Evolutionary conservation across 768 basidiomycete species (phyloP), one percentile per base, ranked within the genome.

Genomic region (Suillus discolor): DNA sequence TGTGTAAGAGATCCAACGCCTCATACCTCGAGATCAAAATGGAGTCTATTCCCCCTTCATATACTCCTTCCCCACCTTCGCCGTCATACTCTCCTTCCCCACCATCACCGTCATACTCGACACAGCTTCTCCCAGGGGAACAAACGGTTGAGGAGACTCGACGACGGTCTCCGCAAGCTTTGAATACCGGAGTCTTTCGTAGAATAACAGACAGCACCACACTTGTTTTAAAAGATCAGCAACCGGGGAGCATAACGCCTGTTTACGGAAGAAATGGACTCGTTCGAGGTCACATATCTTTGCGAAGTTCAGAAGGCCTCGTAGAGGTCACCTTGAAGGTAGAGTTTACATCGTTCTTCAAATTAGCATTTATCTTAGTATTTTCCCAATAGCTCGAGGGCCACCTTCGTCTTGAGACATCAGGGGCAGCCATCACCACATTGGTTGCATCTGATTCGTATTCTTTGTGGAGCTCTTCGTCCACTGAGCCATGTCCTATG

Each of bases 71-170:
- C 25, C 39, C 76, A 0, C 83, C 85, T 13, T 80, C 83, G 1
- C 89, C 89, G 0, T 68, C 71, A 0, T 91, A 91, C 71, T 86
- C 89, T 42, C 39, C 59, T 12, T 60, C 59, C 11, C 39, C 76
- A 0, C 83, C 85, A 16, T 80, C 83, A 1, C 89, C 89, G 0
- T 67, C 71, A 0, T 91, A 91, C 72, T 86, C 89, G 55, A 80
- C 69, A 39, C 78, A 81, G 54, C 87, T 82, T 61, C 73, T 79
- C 2, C 77, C 74, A 11, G 85, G 82, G 54, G 89, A 91, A 68
- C 78, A 77, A 64, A 78, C 79, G 3, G 78, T 90, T 2, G 82
- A 84, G 44, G 80, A 79, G 55, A 82, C 82, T 3, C 85, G 60
- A 20, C 65, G 65, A 18, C 31, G 28, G 31, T 36, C 59, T 4